phyloP scores from a whole-genome alignment of 2,329 filamentous ascomycete genomes.

The Neonectria ditissima region DNA sequence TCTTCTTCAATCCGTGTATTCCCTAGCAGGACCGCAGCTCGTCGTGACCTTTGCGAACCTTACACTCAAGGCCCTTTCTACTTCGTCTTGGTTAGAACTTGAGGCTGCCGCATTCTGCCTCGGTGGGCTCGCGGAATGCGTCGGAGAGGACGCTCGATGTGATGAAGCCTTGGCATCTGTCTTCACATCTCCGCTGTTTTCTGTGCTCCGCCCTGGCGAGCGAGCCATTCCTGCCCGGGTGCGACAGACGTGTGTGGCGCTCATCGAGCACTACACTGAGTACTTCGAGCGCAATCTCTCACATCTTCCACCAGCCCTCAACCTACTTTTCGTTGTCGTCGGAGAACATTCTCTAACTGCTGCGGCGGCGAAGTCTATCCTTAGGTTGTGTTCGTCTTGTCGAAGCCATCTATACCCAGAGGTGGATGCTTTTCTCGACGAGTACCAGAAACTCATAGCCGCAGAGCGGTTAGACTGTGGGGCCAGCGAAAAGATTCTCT shows the following conservation, averaged over 20 bases:
- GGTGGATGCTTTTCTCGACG: slow-evolving; percentile 74
- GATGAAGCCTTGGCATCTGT: slow-evolving; percentile 71
- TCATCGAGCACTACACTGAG: slow-evolving; percentile 79
- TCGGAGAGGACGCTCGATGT: slow-evolving; percentile 66
- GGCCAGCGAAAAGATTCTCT: slow-evolving; percentile 79
- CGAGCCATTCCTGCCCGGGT: slow-evolving; percentile 70
- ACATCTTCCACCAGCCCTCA: slow-evolving; percentile 76
- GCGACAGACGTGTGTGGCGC: slow-evolving; percentile 74
- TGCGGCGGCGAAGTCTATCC: slow-evolving; percentile 80
- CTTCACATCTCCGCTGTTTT: slow-evolving; percentile 70
- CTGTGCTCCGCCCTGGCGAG: slow-evolving; percentile 63
- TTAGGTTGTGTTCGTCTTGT: slow-evolving; percentile 80
- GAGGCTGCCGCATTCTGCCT: slow-evolving; percentile 74
- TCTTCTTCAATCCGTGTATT: slow-evolving; percentile 78
- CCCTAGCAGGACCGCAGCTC: slow-evolving; percentile 67
- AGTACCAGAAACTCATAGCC: slow-evolving; percentile 76
- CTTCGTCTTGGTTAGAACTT: slow-evolving; percentile 67
- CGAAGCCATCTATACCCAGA: slow-evolving; percentile 75
- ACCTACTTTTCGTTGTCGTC: slow-evolving; percentile 79
- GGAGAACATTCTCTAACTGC: slow-evolving; percentile 70
- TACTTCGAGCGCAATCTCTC: slow-evolving; percentile 80
- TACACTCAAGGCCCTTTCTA: slow-evolving; percentile 62
- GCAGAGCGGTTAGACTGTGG: slow-evolving; percentile 67
- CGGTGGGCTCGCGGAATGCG: slow-evolving; percentile 74
- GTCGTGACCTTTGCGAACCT: slow-evolving; percentile 68